These are phyloP conservation scores for Pestalotiopsis sp. DNA, from an alignment of 2,329 filamentous ascomycete species.

Conservation along the genomic window DNA sequence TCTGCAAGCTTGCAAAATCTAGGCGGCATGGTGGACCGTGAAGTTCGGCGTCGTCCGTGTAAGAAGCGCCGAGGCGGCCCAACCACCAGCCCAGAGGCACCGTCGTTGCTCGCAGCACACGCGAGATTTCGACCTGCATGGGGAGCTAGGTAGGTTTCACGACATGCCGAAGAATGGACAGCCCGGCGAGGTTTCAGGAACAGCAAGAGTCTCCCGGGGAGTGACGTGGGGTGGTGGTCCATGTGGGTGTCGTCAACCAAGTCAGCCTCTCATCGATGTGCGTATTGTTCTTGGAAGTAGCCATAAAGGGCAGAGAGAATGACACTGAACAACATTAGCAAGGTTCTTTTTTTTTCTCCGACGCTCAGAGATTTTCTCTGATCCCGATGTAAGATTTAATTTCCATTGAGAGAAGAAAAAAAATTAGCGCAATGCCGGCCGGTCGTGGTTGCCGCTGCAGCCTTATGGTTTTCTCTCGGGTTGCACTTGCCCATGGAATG, in stretches of 20 bases:
- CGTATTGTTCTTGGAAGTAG: background rate
- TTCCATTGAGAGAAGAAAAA: background rate
- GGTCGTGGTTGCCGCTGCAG: background rate
- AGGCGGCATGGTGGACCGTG: background rate
- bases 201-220: background rate
- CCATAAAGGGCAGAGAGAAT: background rate
- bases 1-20: background rate
- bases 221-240: background rate
- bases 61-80: background rate
- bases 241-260: background rate
- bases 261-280: background rate
- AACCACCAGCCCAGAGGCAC: background rate
- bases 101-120: background rate
- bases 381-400: background rate
- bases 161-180: background rate
- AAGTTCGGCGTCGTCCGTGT: background rate
- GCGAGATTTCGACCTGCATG: background rate
- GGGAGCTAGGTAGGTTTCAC: background rate
- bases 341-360: background rate
- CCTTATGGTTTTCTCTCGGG: background rate
- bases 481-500: background rate
- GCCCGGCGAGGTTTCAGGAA: background rate
- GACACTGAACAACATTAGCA: background rate
- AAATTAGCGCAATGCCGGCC: background rate
- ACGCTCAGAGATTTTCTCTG: background rate